Evolutionary conservation across 2,329 filamentous ascomycete species (phyloP), one percentile per base, ranked within the genome.

Genomic region (Xylogone sp.): DNA sequence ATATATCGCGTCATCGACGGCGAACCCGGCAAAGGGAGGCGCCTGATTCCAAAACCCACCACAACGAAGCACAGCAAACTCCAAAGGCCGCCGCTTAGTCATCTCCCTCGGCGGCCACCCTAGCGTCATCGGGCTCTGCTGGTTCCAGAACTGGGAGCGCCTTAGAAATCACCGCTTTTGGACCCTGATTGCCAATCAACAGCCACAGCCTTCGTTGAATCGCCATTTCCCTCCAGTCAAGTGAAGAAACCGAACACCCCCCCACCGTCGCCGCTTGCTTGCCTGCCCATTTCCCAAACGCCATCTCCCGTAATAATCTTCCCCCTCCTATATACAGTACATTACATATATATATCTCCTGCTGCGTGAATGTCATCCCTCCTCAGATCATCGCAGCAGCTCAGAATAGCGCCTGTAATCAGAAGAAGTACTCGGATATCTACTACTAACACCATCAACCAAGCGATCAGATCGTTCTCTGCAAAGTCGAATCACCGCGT

Each of bases 361-460:
- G n/a, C n/a, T n/a, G n/a, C 20, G 39, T 52, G 51, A 48, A 59
- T 59, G 55, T 58, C 53, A 52, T 53, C 58, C 53, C 48, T 58
- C 45, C 19, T 29, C 6, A 49, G 53, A 54, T 49, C 51, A 5
- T 6, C 24, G 21, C 31, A 48, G 16, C 53, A 45, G 50, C 56
- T 53, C 50, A 56, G n/a, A n/a, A n/a, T 53, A 27, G 48, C 29
- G 29, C 21, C 42, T 44, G 8, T 42, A 20, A 24, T 48, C 34
- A 57, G 49, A 53, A n/a, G n/a, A n/a, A n/a, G n/a, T 46, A 48
- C 46, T 45, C 27, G 9, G 21, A 27, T 39, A 39, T 7, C 34
- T 39, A 39, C 34, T 27, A 27, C 24, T 10, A 5, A 27, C 8
- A 39, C 12, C n/a, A n/a, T n/a, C n/a, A n/a, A n/a, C n/a, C n/a